These are phyloP conservation scores for Boletus barrowsii DNA, from an alignment of 768 basidiomycete species.

Conservation along the genomic window DNA sequence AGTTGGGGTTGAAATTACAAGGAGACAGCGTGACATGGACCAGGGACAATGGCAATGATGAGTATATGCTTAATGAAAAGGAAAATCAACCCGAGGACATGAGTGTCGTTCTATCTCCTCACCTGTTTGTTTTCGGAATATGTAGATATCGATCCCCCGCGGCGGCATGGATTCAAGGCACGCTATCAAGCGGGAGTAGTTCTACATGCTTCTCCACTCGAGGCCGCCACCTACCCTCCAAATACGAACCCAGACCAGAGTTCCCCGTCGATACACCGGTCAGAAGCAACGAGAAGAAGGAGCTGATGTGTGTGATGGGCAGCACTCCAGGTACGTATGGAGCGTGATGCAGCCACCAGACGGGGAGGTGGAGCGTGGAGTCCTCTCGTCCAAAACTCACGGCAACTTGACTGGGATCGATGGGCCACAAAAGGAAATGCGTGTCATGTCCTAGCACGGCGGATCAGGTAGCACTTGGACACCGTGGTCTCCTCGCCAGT, in stretches of 20 bases:
- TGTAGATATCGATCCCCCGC: no score
- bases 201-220: no score
- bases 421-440: no score
- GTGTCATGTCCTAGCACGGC: no score
- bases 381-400: not conserved
- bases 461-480: not conserved
- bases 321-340: not conserved
- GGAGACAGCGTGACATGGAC: not conserved
- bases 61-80: no score
- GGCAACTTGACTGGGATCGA: no score
- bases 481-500: not conserved
- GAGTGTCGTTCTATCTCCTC: not conserved
- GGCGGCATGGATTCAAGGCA: no score
- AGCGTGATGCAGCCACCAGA: not conserved
- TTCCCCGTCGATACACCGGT: not conserved
- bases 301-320: not conserved
- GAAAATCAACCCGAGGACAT: not conserved
- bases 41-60: not conserved
- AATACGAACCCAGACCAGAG: no score
- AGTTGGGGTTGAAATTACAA: not conserved
- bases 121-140: no score
- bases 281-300: not conserved
- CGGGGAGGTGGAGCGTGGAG: conserved; percentile 2
- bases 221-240: no score
- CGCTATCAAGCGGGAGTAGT: no score